A percentile compares a stretch with the other conserved stretches of the same genome.
phyloP scores from a whole-genome alignment of 1,284 basidiomycete genomes.

The Golubevia sp. region DNA sequence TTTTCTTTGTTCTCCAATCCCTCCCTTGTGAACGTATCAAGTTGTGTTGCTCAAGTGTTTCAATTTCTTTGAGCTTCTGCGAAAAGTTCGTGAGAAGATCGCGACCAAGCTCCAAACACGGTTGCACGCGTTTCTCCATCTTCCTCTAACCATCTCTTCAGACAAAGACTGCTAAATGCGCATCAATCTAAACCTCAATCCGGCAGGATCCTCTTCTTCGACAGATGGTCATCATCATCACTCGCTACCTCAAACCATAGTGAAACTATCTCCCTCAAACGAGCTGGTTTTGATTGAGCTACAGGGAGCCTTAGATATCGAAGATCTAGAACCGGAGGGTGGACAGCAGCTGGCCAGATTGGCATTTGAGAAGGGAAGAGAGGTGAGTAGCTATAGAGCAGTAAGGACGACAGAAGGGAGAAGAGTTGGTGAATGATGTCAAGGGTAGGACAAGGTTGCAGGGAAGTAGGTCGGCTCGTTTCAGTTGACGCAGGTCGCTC shows the following conservation, averaged over 20 bases:
- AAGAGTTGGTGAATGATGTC: background rate
- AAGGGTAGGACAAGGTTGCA: background rate
- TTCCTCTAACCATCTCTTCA: too few species aligned
- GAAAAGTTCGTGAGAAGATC: too few species aligned
- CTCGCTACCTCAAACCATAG: background rate
- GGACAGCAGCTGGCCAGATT: conserved; percentile 40
- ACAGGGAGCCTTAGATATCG: conserved; percentile 54
- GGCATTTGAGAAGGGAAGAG: conserved; percentile 30
- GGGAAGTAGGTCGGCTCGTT: background rate
- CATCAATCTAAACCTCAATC: background rate
- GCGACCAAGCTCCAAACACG: too few species aligned
- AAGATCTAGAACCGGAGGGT: conserved; percentile 19
- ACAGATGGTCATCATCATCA: background rate
- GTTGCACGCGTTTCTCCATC: too few species aligned
- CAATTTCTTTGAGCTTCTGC: too few species aligned
- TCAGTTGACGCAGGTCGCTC: too few species aligned
- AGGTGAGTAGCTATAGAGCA: conserved; percentile 1
- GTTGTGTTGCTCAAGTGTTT: too few species aligned
- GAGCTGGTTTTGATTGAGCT: conserved; percentile 55
- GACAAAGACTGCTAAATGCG: too few species aligned
- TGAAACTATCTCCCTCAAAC: conserved; percentile 28
- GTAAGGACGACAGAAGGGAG: background rate
- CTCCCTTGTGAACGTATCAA: too few species aligned
- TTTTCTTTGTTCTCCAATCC: too few species aligned
- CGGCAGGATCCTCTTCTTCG: background rate